Evolutionary conservation across 345 rosid genomes (phyloP), one percentile per base, ranked within the genome.

Genomic region (Geranium rotundifolium): DNA sequence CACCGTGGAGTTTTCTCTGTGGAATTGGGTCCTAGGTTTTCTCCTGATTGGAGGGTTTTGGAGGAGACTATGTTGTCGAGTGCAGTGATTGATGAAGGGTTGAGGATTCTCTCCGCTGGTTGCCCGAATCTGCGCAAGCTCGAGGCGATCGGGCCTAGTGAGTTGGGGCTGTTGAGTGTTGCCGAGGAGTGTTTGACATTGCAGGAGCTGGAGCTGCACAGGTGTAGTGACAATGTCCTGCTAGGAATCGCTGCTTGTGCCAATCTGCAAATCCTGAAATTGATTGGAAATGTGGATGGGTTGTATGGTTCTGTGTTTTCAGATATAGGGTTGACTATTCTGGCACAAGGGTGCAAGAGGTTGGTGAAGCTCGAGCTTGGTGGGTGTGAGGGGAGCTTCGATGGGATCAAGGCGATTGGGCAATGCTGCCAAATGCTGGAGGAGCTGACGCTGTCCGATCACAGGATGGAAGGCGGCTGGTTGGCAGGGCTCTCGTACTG

Each of bases 351-450:
- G 64, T 90, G 97, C 60, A 85, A 72, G 79, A 80, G 96, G 68
- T 68, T 95, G 54, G 91, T 90, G 76, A 90, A 81, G 93, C 87
- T 95, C 56, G 97, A 95, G 80, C 85, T 90, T 6, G 71, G 74
- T 61, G 89, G 97, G 31, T 90, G 99, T 39, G 86, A 82, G 67
- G 99, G 99, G 57, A 90, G 97, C 54, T 90, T 82, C 20, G 95
- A 86, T 65, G 99, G 97, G 81, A 80, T 90, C 54, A 95, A 88
- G 61, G 99, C 96, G 5, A 82, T 95, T 2, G 99, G 96, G 5
- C 86, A 85, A 69, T 90, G 97, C 60, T 95, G 99, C 66, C 91
- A 84, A 66, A 88, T 95, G 99, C 87, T 90, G 1, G 99, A 90
- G 78, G 97, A 95, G 58, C 75, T 95, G 71, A 78, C 85, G 17